These are phyloP conservation scores for Raphanus hybrid DNA, from an alignment of 441 rosid genomes.

Conservation along the genomic window DNA sequence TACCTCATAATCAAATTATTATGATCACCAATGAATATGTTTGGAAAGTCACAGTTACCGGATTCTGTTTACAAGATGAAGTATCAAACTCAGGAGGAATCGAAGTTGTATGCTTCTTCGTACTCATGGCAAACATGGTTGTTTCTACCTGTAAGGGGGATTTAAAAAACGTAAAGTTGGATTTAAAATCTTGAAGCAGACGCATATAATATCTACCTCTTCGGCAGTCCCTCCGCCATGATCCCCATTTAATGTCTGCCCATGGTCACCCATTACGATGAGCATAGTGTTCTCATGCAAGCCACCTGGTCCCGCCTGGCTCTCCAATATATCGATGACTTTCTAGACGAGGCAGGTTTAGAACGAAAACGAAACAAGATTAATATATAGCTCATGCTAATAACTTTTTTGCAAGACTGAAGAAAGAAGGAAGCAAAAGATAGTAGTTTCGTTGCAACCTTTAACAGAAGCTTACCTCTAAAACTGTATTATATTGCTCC, in stretches of 20 bases:
- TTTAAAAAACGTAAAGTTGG: slow-evolving; percentile 33
- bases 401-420: not conserved
- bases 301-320: slow-evolving; percentile 83
- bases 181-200: slow-evolving; percentile 28
- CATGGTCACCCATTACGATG: slow-evolving; percentile 98
- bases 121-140: slow-evolving; percentile 88
- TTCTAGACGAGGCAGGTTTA: slow-evolving; percentile 48
- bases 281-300: slow-evolving; percentile 87
- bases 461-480: slow-evolving; percentile 63
- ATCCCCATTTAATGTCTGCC: slow-evolving; percentile 97
- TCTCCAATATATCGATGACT: slow-evolving; percentile 64
- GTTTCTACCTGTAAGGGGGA: slow-evolving; percentile 81
- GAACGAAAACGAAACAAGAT: slow-evolving; percentile 13
- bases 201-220: slow-evolving; percentile 56
- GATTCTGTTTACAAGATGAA: slow-evolving; percentile 60
- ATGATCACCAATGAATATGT: slow-evolving; percentile 15
- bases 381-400: slow-evolving; percentile 9
- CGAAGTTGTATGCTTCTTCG: slow-evolving; percentile 61
- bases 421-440: not conserved
- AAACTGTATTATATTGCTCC: slow-evolving; percentile 83
- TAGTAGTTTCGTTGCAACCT: slow-evolving; percentile 22
- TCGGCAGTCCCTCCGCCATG: slow-evolving; percentile 98
- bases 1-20: slow-evolving; percentile 4
- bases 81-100: slow-evolving; percentile 75
- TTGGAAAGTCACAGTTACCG: slow-evolving; percentile 51